phyloP scores from a whole-genome alignment of 805 yeast species.

The Pichia pseudocactophila region DNA sequence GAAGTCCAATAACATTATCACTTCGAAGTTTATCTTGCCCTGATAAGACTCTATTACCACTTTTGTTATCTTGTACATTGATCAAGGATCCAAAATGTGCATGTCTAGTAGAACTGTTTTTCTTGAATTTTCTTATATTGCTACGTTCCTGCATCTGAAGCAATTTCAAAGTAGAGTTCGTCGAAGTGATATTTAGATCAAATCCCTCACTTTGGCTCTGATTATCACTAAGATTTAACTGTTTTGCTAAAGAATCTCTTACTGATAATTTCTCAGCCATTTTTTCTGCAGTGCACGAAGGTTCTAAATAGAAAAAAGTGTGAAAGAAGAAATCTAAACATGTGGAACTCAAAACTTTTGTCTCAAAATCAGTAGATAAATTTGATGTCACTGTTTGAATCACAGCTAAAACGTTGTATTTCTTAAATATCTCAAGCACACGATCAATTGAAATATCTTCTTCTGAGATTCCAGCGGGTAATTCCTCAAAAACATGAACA shows the following conservation, averaged over 20 bases:
- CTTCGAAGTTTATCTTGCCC: slow-evolving; percentile 46
- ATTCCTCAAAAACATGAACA: slow-evolving; percentile 26
- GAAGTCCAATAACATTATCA: slow-evolving; percentile 45
- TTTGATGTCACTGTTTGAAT: slow-evolving; percentile 63
- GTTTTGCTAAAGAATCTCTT: background rate
- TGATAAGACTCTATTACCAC: slow-evolving; percentile 52
- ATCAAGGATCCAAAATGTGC: slow-evolving; percentile 85
- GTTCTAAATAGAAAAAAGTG: slow-evolving; percentile 48
- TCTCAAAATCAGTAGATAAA: slow-evolving; percentile 55
- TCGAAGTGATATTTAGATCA: background rate
- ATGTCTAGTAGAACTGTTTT: slow-evolving; percentile 43
- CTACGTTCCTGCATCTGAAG: slow-evolving; percentile 54
- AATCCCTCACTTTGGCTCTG: background rate
- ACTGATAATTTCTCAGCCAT: too few relatives aligned
- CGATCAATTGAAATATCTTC: slow-evolving; percentile 64
- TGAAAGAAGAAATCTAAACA: slow-evolving; percentile 64
- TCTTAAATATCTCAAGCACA: slow-evolving; percentile 49
- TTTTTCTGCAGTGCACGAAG: slow-evolving; percentile 18
- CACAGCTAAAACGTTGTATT: slow-evolving; percentile 65
- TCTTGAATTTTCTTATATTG: slow-evolving; percentile 29
- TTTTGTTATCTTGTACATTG: slow-evolving; percentile 52
- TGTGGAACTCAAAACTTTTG: slow-evolving; percentile 48
- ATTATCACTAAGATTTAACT: slow-evolving; percentile 2
- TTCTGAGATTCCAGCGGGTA: slow-evolving; percentile 48
- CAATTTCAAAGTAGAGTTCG: slow-evolving; percentile 32